These are phyloP conservation scores for Ustanciosporium gigantosporum DNA, from an alignment of 1,284 basidiomycete species.

Conservation along the genomic window DNA sequence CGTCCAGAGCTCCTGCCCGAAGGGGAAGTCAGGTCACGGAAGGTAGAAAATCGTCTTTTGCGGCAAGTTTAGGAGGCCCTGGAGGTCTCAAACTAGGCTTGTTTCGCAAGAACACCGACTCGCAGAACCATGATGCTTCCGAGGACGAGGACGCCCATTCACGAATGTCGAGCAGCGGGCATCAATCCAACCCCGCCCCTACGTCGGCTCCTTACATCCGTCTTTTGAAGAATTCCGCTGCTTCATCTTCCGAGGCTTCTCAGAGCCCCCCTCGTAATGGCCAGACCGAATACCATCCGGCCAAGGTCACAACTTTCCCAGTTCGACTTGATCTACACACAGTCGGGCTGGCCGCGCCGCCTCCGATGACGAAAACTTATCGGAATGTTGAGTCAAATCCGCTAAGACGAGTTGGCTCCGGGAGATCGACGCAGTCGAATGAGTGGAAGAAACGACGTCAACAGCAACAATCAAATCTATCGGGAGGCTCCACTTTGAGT, in stretches of 20 bases:
- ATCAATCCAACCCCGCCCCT: conserved; percentile 10
- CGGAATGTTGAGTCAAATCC: conserved; percentile 7
- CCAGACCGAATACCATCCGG: conserved; percentile 8
- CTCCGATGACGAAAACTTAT: conserved; percentile 15
- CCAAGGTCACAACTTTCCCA: conserved; percentile 18
- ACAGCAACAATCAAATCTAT: conserved; percentile 3
- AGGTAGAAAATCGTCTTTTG: conserved; percentile 32
- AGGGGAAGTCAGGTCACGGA: conserved; percentile 19
- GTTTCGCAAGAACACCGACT: conserved; percentile 24
- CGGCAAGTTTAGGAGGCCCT: conserved; percentile 24
- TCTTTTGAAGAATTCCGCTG: conserved; percentile 7
- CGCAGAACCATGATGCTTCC: conserved; percentile 14
- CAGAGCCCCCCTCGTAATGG: conserved; percentile 7
- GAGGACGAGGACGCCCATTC: conserved; percentile 36
- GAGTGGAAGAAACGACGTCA: conserved; percentile 19
- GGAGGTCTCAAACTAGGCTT: conserved; percentile 31
- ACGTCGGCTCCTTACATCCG: conserved; percentile 35
- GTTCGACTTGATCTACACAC: conserved; percentile 52
- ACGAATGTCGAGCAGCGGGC: conserved; percentile 15
- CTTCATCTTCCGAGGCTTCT: conserved; percentile 8
- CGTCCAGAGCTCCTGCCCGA: conserved; percentile 12
- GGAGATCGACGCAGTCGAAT: conserved; percentile 12
- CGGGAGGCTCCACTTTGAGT: neutral
- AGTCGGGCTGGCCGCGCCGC: conserved; percentile 40
- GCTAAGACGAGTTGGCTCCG: conserved; percentile 17